Percentiles rank a stretch among this genome's conserved stretches.
Evolutionary conservation across 2,329 filamentous ascomycete species (phyloP).

Genomic region (Lachnellula suecica): DNA sequence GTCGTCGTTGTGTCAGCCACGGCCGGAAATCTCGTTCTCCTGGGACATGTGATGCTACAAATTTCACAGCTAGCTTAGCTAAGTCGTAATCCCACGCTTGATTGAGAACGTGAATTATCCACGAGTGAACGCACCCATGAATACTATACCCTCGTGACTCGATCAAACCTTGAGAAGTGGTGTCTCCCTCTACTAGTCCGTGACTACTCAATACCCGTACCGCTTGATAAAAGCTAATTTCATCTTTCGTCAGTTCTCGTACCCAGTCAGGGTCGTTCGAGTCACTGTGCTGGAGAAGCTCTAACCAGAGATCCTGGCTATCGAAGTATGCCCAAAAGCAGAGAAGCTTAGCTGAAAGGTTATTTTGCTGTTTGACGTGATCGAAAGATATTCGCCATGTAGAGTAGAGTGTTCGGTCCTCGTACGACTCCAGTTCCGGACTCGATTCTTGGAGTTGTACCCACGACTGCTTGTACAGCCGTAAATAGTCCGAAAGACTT

Average conservation of each 20-base stretch:
- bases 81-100: slow-evolving; percentile 9
- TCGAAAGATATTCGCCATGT: slow-evolving; percentile 41
- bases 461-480: slow-evolving; percentile 41
- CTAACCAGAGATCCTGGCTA: slow-evolving; percentile 44
- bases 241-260: slow-evolving; percentile 14
- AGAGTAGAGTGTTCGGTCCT: slow-evolving; percentile 32
- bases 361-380: slow-evolving; percentile 32
- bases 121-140: slow-evolving; percentile 13
- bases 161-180: slow-evolving; percentile 15
- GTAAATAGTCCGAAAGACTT: slow-evolving; percentile 43
- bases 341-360: slow-evolving; percentile 35
- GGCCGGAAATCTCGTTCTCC: neutral
- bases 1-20: slow-evolving; percentile 10
- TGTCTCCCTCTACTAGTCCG: slow-evolving; percentile 13
- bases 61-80: slow-evolving; percentile 17
- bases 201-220: slow-evolving; percentile 37
- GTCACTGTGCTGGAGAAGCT: slow-evolving; percentile 36
- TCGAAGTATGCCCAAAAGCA: slow-evolving; percentile 42
- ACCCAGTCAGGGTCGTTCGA: slow-evolving; percentile 21
- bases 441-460: slow-evolving; percentile 31
- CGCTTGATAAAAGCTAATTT: slow-evolving; percentile 20
- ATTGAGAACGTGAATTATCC: slow-evolving; percentile 9
- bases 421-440: slow-evolving; percentile 40
- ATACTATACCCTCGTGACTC: slow-evolving; percentile 13
- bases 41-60: slow-evolving; percentile 6